phyloP scores from a whole-genome alignment of 2,329 filamentous ascomycete genomes.

The Geoglossum cookeanum region DNA sequence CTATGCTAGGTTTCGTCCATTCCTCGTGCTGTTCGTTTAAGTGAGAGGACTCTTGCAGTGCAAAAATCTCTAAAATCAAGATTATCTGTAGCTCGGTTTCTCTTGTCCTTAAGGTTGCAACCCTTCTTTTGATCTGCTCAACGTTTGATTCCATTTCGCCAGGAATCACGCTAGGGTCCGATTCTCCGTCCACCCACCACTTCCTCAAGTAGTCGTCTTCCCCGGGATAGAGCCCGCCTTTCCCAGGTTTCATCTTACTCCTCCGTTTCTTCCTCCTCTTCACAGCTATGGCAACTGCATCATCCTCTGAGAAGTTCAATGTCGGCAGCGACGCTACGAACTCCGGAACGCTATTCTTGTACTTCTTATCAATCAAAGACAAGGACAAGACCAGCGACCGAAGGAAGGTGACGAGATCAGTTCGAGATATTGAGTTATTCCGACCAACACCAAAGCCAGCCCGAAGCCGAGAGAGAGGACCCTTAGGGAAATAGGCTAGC shows the following conservation, averaged over 20 bases:
- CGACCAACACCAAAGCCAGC: conserved; percentile 16
- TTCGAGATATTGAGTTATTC: background rate
- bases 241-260: conserved; percentile 23
- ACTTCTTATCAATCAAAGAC: conserved; percentile 25
- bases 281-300: conserved; percentile 11
- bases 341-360: conserved; percentile 24
- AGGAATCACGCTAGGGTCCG: conserved; percentile 12
- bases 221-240: conserved; percentile 26
- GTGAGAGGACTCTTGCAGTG: conserved; percentile 18
- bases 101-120: conserved; percentile 25
- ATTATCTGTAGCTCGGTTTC: conserved; percentile 31
- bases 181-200: conserved; percentile 26
- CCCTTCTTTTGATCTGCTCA: conserved; percentile 17
- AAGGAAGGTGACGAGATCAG: conserved; percentile 8
- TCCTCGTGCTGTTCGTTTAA: conserved; percentile 7
- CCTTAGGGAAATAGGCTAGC: conserved; percentile 32
- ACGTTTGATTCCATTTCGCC: conserved; percentile 17
- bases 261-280: conserved; percentile 13
- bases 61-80: conserved; percentile 28
- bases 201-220: conserved; percentile 24
- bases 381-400: background rate
- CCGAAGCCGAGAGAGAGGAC: conserved; percentile 27
- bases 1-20: conserved; percentile 4
- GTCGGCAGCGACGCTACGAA: conserved; percentile 19
- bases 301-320: conserved; percentile 20